These are phyloP conservation scores for Claviceps capensis DNA, from an alignment of 2,329 filamentous ascomycete species.

Conservation along the genomic window DNA sequence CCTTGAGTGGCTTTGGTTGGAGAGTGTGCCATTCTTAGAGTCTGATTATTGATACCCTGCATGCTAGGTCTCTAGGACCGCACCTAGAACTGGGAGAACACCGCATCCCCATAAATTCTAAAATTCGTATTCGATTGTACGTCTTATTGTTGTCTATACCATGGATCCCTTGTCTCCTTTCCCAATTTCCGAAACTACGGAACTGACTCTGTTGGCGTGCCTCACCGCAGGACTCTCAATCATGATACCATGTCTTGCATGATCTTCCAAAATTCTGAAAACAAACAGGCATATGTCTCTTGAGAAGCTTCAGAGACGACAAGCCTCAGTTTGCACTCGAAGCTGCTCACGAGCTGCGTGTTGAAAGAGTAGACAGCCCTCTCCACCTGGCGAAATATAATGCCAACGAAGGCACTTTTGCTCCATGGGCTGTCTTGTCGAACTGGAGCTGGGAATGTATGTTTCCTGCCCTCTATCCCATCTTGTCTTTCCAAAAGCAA, in stretches of 20 bases:
- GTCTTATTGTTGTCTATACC: too few species aligned
- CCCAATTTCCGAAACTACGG: too few species aligned
- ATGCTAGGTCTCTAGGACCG: slow-evolving; percentile 26
- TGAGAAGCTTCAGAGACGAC: slow-evolving; percentile 28
- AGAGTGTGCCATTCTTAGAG: too few species aligned
- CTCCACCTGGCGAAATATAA: slow-evolving; percentile 42
- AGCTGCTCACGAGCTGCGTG: slow-evolving; percentile 40
- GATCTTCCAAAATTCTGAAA: slow-evolving; percentile 32
- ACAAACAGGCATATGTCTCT: slow-evolving; percentile 33
- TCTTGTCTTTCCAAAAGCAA: not conserved
- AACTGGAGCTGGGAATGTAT: slow-evolving; percentile 49
- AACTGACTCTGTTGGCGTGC: too few species aligned
- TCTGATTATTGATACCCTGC: too few species aligned
- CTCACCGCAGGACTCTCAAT: slow-evolving; percentile 34
- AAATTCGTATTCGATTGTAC: slow-evolving; percentile 41
- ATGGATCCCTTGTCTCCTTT: too few species aligned
- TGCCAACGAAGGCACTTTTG: slow-evolving; percentile 25
- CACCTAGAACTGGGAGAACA: slow-evolving; percentile 29
- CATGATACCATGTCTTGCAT: slow-evolving; percentile 39
- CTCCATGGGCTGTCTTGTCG: slow-evolving; percentile 39
- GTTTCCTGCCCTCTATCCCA: too few species aligned
- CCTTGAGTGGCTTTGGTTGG: too few species aligned
- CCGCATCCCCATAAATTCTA: slow-evolving; percentile 31
- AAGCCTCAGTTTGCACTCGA: slow-evolving; percentile 32
- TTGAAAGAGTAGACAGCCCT: slow-evolving; percentile 33